Evolutionary conservation across 352 stramenopile genomes (phyloP).

Genomic region (Discostella stelligera): DNA sequence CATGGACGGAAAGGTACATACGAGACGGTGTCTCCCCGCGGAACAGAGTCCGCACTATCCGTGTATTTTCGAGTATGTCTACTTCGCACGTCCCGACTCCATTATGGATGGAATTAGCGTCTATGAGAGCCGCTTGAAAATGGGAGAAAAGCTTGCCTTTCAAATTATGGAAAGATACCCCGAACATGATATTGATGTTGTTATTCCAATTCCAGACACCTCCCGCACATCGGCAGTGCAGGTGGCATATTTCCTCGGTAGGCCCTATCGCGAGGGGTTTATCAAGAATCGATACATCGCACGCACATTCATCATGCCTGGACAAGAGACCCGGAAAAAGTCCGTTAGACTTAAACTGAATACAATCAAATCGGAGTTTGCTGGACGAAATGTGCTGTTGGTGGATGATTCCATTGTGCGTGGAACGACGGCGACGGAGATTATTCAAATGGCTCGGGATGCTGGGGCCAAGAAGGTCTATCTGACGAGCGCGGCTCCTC

Average conservation of each 20-base stretch:
- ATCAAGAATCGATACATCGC: slow-evolving; percentile 99
- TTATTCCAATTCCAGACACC: slow-evolving; percentile 99
- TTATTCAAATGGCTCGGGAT: slow-evolving; percentile 98
- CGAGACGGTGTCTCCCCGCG: slow-evolving; percentile 84
- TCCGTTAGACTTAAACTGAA: slow-evolving; percentile 98
- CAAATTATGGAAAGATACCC: slow-evolving; percentile 90
- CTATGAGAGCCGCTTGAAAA: slow-evolving; percentile 96
- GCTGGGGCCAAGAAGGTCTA: slow-evolving; percentile 96
- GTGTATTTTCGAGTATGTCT: slow-evolving; percentile 99
- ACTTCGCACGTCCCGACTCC: slow-evolving; percentile 98
- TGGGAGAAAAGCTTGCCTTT: slow-evolving; percentile 96
- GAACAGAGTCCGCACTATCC: slow-evolving; percentile 78
- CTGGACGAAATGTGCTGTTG: slow-evolving; percentile 93
- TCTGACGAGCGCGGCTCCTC: slow-evolving; percentile 94
- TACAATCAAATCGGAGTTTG: slow-evolving; percentile 90
- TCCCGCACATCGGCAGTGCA: slow-evolving; percentile 94
- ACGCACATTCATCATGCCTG: slow-evolving; percentile 99
- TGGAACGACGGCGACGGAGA: slow-evolving; percentile 96
- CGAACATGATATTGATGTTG: slow-evolving; percentile 95
- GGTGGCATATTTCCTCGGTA: slow-evolving; percentile 84
- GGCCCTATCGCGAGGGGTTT: slow-evolving; percentile 96
- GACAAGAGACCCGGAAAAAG: slow-evolving; percentile 93
- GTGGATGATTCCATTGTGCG: slow-evolving; percentile 99
- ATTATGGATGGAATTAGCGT: slow-evolving; percentile 98
- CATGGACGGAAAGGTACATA: slow-evolving; percentile 86